phyloP scores from a whole-genome alignment of 176 grass and related monocot genomes.

The Cenchrus purpureus region DNA sequence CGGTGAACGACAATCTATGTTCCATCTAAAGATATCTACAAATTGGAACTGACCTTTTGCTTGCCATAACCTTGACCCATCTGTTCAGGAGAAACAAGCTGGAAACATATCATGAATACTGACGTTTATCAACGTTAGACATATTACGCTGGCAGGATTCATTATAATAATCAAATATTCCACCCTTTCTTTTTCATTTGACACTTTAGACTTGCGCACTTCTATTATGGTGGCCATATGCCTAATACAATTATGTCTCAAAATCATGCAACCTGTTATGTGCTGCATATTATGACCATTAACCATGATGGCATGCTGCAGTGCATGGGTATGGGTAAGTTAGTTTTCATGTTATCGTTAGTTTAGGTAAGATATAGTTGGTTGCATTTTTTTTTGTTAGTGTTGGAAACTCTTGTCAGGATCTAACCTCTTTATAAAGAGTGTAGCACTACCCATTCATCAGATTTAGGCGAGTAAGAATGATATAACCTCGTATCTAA shows the following conservation, averaged over 20 bases:
- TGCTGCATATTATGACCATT: not conserved
- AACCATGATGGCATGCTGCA: not conserved
- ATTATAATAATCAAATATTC: not conserved
- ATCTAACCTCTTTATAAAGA: not conserved
- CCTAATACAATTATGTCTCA: not conserved
- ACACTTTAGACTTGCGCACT: not conserved
- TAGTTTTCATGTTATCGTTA: not conserved
- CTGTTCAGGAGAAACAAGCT: not conserved
- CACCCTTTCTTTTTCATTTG: not conserved
- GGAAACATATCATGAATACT: not conserved
- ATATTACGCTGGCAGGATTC: not conserved
- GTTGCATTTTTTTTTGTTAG: not conserved
- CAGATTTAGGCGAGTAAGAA: not conserved
- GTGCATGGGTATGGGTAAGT: not conserved
- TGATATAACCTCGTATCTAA: not conserved
- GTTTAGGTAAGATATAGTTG: not conserved
- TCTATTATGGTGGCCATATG: not conserved
- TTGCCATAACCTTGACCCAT: not conserved
- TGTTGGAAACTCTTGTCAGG: not conserved
- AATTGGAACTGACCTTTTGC: not conserved
- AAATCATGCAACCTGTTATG: not conserved
- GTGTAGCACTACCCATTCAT: not conserved
- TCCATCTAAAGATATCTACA: not conserved
- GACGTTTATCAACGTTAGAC: not conserved
- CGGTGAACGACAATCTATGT: not conserved